Base-by-base conservation (phyloP, 2,329 filamentous ascomycete species). In the Arthroderma uncinatum region DNA sequence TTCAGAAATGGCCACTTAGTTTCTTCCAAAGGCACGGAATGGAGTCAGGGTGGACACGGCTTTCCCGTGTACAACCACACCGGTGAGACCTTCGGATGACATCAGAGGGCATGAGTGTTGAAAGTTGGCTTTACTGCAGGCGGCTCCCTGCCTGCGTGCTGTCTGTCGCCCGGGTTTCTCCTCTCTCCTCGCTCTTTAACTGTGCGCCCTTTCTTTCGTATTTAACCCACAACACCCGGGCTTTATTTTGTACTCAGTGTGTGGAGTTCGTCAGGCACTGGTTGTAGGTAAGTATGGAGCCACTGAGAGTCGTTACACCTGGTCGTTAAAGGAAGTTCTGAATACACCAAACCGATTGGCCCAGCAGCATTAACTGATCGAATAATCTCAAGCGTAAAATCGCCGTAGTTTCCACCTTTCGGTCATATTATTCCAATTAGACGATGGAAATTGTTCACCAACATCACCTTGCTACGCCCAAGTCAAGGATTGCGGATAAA, bases 61-160 rank as follows among this genome's bases (percentile, higher is more conserved):
- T 10, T 55, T 55, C 23, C 36, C 53, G 36, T 55, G 53, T 40
- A 33, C 53, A 55, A 55, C 53, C 53, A 40, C 53, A 55, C 39
- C 14, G 25, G 53, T 42, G 39, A 33, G 21, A 30, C 23, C 53
- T 30, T 9, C 37, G 44, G 25, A 55, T 55, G 53, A 44, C 53
- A 55, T 55, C 53, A 44, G 36, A 42, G 25, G 9, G 52, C 14
- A 6, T 37, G n/a, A 21, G 9, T 50, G 47, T 50, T 25, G 47
- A 50, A 50, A 50, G 47, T 50, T 50, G 47, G 47, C 40, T 21
- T 47, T 25, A 21, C 19, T 25, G 40, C 40, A 47, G 9, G 6
- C 7, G 28, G 28, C 19, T 47, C 21, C 40, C 19, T 47, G 19
- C 19, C 19, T 23, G 16, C n/a, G 3, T 42, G 8, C 19, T 2